phyloP scores from a whole-genome alignment of 2,329 filamentous ascomycete species.

The Aspergillus amoenus region DNA sequence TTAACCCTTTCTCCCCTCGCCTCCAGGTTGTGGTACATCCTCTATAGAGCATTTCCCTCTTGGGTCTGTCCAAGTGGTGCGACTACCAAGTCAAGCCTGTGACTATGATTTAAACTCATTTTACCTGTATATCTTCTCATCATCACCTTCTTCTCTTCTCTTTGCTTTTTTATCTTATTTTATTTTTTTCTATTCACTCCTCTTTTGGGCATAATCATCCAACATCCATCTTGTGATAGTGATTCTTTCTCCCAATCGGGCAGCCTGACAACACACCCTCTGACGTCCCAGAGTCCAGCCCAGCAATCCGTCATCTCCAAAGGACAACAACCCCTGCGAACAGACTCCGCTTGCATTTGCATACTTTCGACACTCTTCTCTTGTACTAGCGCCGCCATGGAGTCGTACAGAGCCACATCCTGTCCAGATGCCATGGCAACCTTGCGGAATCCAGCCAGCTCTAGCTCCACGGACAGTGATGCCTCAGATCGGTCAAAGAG shows the following conservation, averaged over 20 bases:
- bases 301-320: neutral
- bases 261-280: constrained; percentile 6
- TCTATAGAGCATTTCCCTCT: neutral
- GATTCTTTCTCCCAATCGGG: constrained; percentile 8
- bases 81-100: neutral
- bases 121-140: constrained; percentile 12
- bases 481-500: constrained; percentile 39
- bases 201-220: neutral
- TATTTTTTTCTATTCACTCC: neutral
- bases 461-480: constrained; percentile 39
- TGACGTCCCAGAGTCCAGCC: neutral
- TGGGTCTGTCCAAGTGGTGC: neutral
- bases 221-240: neutral
- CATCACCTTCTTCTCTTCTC: constrained; percentile 5
- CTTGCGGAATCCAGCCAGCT: constrained; percentile 29
- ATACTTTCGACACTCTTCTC: neutral
- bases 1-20: constrained; percentile 9
- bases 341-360: neutral
- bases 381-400: constrained; percentile 25
- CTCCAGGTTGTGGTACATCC: neutral
- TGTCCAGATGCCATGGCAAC: constrained; percentile 22
- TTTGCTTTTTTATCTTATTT: neutral
- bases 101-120: constrained; percentile 13
- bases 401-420: constrained; percentile 25
- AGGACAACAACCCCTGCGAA: neutral